Conservation (phyloP, 139 green algal genomes). For the Picochlorum sp. region DNA sequence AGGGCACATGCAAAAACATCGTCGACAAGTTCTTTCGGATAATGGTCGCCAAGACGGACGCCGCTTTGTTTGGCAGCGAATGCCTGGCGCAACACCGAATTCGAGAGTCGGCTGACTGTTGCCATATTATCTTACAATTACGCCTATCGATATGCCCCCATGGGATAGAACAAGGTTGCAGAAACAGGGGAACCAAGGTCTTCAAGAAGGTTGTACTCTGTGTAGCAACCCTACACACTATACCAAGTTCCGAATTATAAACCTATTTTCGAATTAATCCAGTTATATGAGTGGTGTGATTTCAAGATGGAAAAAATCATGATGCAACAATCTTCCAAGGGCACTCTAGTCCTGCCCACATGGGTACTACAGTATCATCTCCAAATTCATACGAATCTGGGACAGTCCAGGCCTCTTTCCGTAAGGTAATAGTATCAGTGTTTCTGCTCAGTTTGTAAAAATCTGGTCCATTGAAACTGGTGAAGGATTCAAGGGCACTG, state of each 20-base stretch:
- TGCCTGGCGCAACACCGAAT: constrained; percentile 6
- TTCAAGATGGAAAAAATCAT: neutral
- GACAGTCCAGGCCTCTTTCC: constrained; percentile 54
- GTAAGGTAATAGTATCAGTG: constrained; percentile 63
- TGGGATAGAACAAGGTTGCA: too few species aligned
- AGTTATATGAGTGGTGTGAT: too few species aligned
- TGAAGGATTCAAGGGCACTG: constrained; percentile 87
- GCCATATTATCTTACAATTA: neutral
- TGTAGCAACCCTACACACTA: too few species aligned
- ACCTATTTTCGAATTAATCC: too few species aligned
- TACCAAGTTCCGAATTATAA: too few species aligned
- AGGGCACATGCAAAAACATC: constrained; percentile 84
- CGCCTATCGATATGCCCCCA: constrained; percentile 3
- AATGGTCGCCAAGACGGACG: constrained; percentile 11
- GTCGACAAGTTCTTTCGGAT: constrained; percentile 53
- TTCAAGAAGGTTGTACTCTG: too few species aligned
- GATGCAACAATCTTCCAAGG: constrained; percentile 12
- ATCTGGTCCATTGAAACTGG: constrained; percentile 76
- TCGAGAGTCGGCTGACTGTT: constrained; percentile 3
- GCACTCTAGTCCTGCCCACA: constrained; percentile 69
- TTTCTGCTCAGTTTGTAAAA: constrained; percentile 89
- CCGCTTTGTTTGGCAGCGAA: constrained; percentile 9
- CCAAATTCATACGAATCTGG: constrained; percentile 74
- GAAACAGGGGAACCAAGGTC: too few species aligned
- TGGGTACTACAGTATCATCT: constrained; percentile 67